Conservation (phyloP, 1,284 basidiomycete genomes). For the Apiotrichum akiyoshidainum region DNA sequence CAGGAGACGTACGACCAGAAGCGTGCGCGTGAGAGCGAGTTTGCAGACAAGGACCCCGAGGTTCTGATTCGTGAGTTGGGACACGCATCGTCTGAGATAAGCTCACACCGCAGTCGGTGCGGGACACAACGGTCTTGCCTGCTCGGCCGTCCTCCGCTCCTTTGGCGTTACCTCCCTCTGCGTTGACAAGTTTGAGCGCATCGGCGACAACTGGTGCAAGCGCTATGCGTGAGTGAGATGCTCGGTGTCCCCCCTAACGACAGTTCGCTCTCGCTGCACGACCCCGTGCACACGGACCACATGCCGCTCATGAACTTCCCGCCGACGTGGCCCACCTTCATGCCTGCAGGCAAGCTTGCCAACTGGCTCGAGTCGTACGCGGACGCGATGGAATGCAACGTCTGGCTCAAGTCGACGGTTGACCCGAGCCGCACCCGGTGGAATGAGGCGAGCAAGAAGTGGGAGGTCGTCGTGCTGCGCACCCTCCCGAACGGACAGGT, state of each 20-base stretch:
- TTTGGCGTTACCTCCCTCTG: constrained; percentile 59
- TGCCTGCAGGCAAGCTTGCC: constrained; percentile 57
- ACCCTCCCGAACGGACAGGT: constrained; percentile 47
- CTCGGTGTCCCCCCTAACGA: background rate
- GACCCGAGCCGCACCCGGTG: constrained; percentile 50
- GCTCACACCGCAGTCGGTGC: constrained; percentile 53
- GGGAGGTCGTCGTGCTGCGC: constrained; percentile 57
- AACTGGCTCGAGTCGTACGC: constrained; percentile 68
- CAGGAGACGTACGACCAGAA: constrained; percentile 25
- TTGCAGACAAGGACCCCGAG: constrained; percentile 39
- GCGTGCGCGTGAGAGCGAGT: constrained; percentile 49
- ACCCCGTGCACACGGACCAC: constrained; percentile 56
- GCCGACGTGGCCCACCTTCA: constrained; percentile 36
- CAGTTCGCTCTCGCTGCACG: constrained; percentile 59
- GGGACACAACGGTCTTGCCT: constrained; percentile 63
- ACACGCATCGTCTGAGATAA: background rate
- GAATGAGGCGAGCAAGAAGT: constrained; percentile 55
- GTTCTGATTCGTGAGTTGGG: background rate
- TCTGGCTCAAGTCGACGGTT: constrained; percentile 62
- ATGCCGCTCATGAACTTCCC: constrained; percentile 36
- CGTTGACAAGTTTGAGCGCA: constrained; percentile 57
- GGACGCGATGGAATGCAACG: constrained; percentile 61
- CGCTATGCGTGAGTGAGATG: constrained; percentile 54
- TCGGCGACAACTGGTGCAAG: constrained; percentile 61
- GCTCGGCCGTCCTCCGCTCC: constrained; percentile 60